These are phyloP conservation scores for Coemansia erecta DNA, from an alignment of 192 early-diverging fungal genomes.

Conservation along the genomic window DNA sequence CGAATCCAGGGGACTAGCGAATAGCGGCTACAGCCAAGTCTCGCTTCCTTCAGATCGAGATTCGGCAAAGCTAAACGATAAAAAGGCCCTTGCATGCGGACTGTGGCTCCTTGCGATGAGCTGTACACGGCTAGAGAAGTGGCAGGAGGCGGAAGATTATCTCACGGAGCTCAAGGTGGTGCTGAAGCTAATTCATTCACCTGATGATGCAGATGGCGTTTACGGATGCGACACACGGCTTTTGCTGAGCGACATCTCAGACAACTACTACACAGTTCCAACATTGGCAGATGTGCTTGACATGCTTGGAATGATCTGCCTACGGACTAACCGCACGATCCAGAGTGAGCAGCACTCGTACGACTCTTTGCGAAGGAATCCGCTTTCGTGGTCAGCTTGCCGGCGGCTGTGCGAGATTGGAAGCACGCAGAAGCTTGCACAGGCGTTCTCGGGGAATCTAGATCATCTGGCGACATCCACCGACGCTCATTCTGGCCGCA, in stretches of 20 bases:
- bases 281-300: slow-evolving; percentile 37
- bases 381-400: slow-evolving; percentile 48
- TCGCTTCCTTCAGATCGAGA: neutral
- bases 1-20: neutral
- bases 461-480: neutral
- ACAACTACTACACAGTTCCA: slow-evolving; percentile 25
- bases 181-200: slow-evolving; percentile 17
- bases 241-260: neutral
- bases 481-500: neutral
- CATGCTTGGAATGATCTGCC: slow-evolving; percentile 43
- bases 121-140: slow-evolving; percentile 50
- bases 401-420: slow-evolving; percentile 45
- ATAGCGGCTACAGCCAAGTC: neutral
- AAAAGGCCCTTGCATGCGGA: slow-evolving; percentile 43
- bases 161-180: slow-evolving; percentile 19
- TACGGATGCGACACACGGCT: slow-evolving; percentile 18
- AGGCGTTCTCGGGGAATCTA: slow-evolving; percentile 6
- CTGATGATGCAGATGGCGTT: slow-evolving; percentile 20
- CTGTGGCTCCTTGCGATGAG: slow-evolving; percentile 45
- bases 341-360: slow-evolving; percentile 40
- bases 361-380: slow-evolving; percentile 42
- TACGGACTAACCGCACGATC: slow-evolving; percentile 36
- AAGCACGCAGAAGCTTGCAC: slow-evolving; percentile 11
- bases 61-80: slow-evolving; percentile 14
- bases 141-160: slow-evolving; percentile 54